Conservation (phyloP, 257 asterid genomes). For the Cordia subcordata region DNA sequence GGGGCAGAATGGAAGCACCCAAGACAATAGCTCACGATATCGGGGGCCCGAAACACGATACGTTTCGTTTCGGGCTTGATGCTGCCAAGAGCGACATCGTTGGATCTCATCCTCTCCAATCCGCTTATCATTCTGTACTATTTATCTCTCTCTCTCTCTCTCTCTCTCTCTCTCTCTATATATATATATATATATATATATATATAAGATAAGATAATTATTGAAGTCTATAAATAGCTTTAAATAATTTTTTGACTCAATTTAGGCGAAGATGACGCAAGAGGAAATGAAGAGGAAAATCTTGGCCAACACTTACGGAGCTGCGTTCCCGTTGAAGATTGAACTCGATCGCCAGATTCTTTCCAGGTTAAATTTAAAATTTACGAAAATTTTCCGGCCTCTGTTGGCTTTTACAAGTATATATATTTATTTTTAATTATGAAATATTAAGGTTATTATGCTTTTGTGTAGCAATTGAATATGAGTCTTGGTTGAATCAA, state of each 20-base stretch:
- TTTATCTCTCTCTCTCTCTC: not conserved
- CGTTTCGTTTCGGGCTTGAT: conserved; percentile 59
- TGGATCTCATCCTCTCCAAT: conserved; percentile 81
- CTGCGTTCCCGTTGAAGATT: conserved; percentile 72
- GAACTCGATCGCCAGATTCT: conserved; percentile 69
- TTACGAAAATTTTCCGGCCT: no score
- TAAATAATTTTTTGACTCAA: not conserved
- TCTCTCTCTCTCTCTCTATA: no score
- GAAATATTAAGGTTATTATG: no score
- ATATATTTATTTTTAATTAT: no score
- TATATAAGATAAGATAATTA: not conserved
- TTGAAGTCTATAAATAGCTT: no score
- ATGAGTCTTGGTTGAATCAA: no score
- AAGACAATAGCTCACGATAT: conserved; percentile 24
- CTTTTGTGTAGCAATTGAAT: no score
- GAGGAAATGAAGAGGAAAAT: conserved; percentile 44
- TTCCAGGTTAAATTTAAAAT: conserved; percentile 36
- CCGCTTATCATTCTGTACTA: conserved; percentile 52
- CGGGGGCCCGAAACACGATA: conserved; percentile 27
- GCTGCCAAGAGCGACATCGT: conserved; percentile 84
- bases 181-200: no score
- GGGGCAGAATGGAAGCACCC: conserved; percentile 15
- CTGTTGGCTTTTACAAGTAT: no score
- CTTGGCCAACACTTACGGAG: conserved; percentile 50
- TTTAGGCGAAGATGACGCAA: conserved; percentile 49